Percentiles rank a stretch among this genome's conserved stretches.
Evolutionary conservation across 306 rosid genomes (phyloP).

Genomic region (Sesbania bispinosa): DNA sequence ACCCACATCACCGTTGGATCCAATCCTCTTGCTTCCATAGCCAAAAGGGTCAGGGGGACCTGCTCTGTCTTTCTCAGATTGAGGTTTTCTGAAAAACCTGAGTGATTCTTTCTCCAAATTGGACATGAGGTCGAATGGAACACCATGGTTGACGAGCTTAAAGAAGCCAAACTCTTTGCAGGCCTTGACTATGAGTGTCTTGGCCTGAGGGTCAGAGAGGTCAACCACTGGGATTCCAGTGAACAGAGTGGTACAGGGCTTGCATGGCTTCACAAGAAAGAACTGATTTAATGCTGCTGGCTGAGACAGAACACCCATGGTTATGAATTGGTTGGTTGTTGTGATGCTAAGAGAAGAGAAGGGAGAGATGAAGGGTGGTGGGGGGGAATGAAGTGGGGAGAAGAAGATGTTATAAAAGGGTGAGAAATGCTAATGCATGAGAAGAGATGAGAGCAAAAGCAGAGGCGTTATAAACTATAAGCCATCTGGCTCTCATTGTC

Average conservation of each 20-base stretch:
- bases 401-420: not conserved
- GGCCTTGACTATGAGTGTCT: constrained; percentile 47
- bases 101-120: constrained; percentile 49
- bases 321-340: not conserved
- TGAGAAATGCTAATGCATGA: constrained; percentile 27
- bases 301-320: constrained; percentile 64
- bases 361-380: not conserved
- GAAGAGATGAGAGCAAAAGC: not conserved
- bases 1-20: constrained; percentile 77
- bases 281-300: constrained; percentile 51
- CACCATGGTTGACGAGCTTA: constrained; percentile 60
- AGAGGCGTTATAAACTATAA: constrained; percentile 29
- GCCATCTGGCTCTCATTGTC: constrained; percentile 19
- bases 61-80: constrained; percentile 59
- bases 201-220: constrained; percentile 51
- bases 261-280: constrained; percentile 43
- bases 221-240: constrained; percentile 61
- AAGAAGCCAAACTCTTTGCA: constrained; percentile 70
- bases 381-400: not conserved
- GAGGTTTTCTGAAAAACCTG: constrained; percentile 44
- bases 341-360: not conserved
- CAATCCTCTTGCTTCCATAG: constrained; percentile 69
- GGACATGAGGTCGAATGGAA: constrained; percentile 53
- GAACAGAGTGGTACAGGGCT: constrained; percentile 29
- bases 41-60: constrained; percentile 81